Evolutionary conservation across 495 filamentous ascomycete genomes (phyloP).

Genomic region (Lindgomyces ingoldianus): DNA sequence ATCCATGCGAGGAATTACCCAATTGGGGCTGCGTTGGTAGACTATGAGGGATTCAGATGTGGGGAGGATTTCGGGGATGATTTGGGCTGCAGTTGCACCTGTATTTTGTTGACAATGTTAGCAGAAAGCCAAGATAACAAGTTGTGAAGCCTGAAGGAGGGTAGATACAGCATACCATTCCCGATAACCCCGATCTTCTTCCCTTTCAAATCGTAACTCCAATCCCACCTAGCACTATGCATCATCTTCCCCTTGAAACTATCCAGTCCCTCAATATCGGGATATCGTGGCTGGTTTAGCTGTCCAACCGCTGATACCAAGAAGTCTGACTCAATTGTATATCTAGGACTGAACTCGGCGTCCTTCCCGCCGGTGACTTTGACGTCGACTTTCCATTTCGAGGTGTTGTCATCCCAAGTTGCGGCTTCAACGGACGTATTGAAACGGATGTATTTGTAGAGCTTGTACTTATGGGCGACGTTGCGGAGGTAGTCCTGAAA

Average conservation of each 20-base stretch:
- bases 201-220: conserved; percentile 55
- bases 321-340: conserved; percentile 57
- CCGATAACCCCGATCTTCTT: conserved; percentile 54
- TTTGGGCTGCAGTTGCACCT: conserved; percentile 72
- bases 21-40: conserved; percentile 70
- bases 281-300: conserved; percentile 61
- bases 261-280: conserved; percentile 59
- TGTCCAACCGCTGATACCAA: conserved; percentile 66
- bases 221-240: conserved; percentile 54
- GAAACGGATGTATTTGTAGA: conserved; percentile 60
- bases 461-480: conserved; percentile 61
- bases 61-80: conserved; percentile 64
- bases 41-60: conserved; percentile 58
- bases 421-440: conserved; percentile 54
- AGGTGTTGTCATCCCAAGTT: conserved; percentile 57
- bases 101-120: conserved; percentile 28
- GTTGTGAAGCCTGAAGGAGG: not conserved
- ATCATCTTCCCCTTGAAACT: conserved; percentile 58
- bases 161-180: conserved; percentile 35
- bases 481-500: conserved; percentile 53
- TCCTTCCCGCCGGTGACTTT: conserved; percentile 52
- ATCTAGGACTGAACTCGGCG: conserved; percentile 48
- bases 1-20: conserved; percentile 58
- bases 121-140: not conserved
- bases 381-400: conserved; percentile 58